A percentile compares a stretch with the other conserved stretches of the same genome.
These are phyloP conservation scores for Syzygium oleosum DNA, from an alignment of 345 rosid species.

Conservation along the genomic window DNA sequence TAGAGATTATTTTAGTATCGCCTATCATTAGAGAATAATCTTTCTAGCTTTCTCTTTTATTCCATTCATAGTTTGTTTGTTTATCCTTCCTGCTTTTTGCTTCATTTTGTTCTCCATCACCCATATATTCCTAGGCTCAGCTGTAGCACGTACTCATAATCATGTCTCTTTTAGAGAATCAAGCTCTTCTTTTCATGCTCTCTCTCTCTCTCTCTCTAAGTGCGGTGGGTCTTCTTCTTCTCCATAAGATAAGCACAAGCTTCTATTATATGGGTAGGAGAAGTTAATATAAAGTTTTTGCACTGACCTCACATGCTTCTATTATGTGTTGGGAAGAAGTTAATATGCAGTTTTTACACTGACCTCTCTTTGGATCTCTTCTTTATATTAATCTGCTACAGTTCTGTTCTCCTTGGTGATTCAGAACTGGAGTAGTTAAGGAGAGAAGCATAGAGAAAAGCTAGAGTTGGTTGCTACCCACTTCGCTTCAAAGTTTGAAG, in stretches of 20 bases:
- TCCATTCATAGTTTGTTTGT: neutral
- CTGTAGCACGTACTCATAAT: neutral
- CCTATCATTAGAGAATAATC: neutral
- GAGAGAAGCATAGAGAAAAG: neutral
- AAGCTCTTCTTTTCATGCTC: neutral
- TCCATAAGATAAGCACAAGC: neutral
- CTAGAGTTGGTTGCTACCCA: neutral
- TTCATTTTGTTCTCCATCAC: neutral
- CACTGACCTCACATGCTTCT: neutral
- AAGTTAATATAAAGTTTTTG: neutral
- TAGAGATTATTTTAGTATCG: neutral
- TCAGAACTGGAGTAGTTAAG: neutral
- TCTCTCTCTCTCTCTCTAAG: neutral
- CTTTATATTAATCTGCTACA: neutral
- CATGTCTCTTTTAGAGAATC: neutral
- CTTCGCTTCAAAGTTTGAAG: neutral
- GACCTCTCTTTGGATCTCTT: neutral
- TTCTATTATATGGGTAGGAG: neutral
- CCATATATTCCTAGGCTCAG: neutral
- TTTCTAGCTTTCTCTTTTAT: neutral
- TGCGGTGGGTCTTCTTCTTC: neutral
- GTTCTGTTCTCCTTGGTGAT: neutral
- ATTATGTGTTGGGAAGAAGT: neutral
- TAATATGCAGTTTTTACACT: neutral
- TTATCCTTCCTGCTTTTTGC: neutral